Conservation (phyloP, 352 stramenopile species). For the Phytophthora multivora region DNA sequence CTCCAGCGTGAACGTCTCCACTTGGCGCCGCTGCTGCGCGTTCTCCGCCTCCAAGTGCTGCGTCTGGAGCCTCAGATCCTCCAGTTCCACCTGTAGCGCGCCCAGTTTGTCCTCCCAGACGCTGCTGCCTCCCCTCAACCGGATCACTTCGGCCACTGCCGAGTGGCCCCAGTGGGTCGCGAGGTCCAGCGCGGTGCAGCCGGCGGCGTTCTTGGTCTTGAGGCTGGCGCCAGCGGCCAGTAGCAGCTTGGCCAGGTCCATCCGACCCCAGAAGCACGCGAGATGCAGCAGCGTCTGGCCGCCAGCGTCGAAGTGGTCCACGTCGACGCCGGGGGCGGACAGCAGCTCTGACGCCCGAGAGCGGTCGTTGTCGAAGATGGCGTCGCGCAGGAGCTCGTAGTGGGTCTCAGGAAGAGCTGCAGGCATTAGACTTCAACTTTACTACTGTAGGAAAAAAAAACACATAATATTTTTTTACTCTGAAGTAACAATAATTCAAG, state of each 20-base stretch:
- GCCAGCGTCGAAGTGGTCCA: constrained; percentile 75
- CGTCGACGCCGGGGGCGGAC: constrained; percentile 40
- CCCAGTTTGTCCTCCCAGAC: constrained; percentile 83
- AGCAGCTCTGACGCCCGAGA: constrained; percentile 53
- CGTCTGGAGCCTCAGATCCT: constrained; percentile 43
- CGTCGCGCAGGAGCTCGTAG: constrained; percentile 73
- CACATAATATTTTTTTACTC: too few species aligned
- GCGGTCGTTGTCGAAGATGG: constrained; percentile 74
- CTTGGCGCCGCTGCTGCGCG: constrained; percentile 28
- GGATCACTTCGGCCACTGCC: constrained; percentile 68
- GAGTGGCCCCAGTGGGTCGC: constrained; percentile 81
- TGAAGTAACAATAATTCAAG: too few species aligned
- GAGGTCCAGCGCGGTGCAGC: constrained; percentile 71
- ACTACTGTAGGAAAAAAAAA: too few species aligned
- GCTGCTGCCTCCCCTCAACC: constrained; percentile 59
- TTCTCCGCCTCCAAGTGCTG: constrained; percentile 39
- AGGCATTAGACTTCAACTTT: constrained; percentile 9
- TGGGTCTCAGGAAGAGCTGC: constrained; percentile 40
- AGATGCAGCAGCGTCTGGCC: constrained; percentile 78
- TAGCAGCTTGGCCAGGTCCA: constrained; percentile 66
- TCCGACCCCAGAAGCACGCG: constrained; percentile 75
- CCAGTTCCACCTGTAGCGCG: constrained; percentile 61
- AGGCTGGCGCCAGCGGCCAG: constrained; percentile 62
- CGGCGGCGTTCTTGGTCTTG: constrained; percentile 74
- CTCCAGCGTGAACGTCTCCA: constrained; percentile 28